Evolutionary conservation across 2,329 filamentous ascomycete genomes (phyloP).

Genomic region (Emmonsiellopsis sp.): DNA sequence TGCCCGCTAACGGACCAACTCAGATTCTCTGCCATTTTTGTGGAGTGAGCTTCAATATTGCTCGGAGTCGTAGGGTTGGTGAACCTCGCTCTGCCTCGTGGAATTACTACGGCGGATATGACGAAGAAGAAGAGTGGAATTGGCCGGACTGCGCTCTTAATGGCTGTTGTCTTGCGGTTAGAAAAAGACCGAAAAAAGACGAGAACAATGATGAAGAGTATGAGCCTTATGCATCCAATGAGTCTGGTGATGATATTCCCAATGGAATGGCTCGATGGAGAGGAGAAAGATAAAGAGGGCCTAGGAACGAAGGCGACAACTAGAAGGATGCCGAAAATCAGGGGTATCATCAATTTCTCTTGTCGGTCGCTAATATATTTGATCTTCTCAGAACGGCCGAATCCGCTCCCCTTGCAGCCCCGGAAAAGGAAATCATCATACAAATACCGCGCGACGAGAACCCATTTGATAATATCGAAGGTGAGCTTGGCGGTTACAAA

Average conservation of each 20-base stretch:
- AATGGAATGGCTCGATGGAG: slow-evolving; percentile 5
- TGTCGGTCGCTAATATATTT: no score
- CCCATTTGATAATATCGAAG: background rate
- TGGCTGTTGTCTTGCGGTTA: slow-evolving; percentile 5
- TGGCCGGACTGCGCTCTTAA: slow-evolving; percentile 4
- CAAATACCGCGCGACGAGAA: background rate
- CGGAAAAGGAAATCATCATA: background rate
- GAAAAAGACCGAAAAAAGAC: background rate
- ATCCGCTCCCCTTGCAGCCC: background rate
- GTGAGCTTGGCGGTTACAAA: background rate
- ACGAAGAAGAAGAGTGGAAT: slow-evolving; percentile 12
- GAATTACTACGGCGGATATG: slow-evolving; percentile 3
- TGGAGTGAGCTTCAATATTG: slow-evolving; percentile 14
- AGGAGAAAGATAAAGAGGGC: background rate
- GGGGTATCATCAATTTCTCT: no score
- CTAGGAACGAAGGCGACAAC: no score
- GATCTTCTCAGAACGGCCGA: background rate
- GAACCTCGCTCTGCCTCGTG: slow-evolving; percentile 8
- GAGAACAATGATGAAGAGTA: background rate
- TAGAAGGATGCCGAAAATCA: no score
- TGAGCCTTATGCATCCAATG: slow-evolving; percentile 2
- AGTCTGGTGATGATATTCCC: slow-evolving; percentile 6
- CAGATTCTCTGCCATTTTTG: slow-evolving; percentile 14
- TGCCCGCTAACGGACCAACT: slow-evolving; percentile 6
- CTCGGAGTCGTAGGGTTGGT: slow-evolving; percentile 5